phyloP scores from a whole-genome alignment of 257 asterid species.

The Asclepias syriaca region DNA sequence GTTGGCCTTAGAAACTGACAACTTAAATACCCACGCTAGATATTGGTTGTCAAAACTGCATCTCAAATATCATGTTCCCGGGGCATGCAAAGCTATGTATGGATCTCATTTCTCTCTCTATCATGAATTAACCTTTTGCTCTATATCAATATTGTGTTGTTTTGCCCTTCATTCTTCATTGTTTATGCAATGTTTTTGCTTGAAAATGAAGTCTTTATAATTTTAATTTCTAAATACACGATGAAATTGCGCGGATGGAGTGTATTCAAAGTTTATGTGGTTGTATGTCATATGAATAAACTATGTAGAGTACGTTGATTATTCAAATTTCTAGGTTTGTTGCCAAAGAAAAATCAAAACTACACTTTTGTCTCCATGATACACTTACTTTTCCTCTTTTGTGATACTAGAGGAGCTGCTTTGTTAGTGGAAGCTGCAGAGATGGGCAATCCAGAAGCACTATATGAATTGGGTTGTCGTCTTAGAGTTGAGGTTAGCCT shows the following conservation, averaged over 20 bases:
- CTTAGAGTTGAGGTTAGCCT: conserved; percentile 75
- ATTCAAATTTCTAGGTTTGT: background rate
- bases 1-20: conserved; percentile 92
- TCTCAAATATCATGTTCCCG: conserved; percentile 87
- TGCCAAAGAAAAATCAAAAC: too few species aligned
- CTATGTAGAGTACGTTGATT: background rate
- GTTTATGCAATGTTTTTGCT: conserved; percentile 2
- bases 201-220: background rate
- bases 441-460: conserved; percentile 97
- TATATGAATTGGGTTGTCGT: conserved; percentile 74
- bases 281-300: background rate
- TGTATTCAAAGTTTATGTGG: background rate
- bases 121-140: background rate
- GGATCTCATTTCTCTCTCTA: conserved; percentile 18
- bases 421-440: conserved; percentile 97
- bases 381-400: conserved; percentile 23
- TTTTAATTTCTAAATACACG: background rate
- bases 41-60: conserved; percentile 87
- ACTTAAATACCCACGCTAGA: conserved; percentile 81
- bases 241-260: background rate
- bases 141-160: background rate
- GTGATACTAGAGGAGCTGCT: conserved; percentile 75
- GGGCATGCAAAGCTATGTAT: conserved; percentile 81
- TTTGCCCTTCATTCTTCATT: background rate
- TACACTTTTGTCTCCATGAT: background rate